These are phyloP conservation scores for Rhizopogon vinicolor DNA, from an alignment of 768 basidiomycete genomes.

Conservation along the genomic window DNA sequence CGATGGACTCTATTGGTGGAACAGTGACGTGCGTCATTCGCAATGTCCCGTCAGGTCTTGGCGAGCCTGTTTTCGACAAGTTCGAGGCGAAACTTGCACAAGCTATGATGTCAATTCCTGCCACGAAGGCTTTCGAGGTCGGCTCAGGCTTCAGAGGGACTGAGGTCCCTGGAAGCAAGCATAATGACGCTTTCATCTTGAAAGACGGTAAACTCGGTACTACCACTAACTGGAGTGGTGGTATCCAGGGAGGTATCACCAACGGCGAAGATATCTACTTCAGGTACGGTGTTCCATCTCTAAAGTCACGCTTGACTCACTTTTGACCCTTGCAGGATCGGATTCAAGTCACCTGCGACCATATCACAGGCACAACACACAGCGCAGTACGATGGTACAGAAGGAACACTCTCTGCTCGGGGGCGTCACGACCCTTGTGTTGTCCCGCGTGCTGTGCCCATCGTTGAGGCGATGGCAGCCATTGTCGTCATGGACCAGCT, in stretches of 20 bases:
- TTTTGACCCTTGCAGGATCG: constrained; percentile 54
- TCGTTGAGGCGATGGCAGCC: constrained; percentile 97
- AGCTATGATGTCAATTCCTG: constrained; percentile 98
- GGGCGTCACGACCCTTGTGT: constrained; percentile 98
- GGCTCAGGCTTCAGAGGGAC: constrained; percentile 96
- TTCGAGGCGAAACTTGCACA: constrained; percentile 94
- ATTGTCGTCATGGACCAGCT: constrained; percentile 94
- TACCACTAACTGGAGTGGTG: constrained; percentile 92
- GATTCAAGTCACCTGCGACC: constrained; percentile 98
- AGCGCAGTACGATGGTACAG: constrained; percentile 89
- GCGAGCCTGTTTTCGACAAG: constrained; percentile 98
- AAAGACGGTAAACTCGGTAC: constrained; percentile 79
- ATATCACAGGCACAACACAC: constrained; percentile 91
- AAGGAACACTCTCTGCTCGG: constrained; percentile 82
- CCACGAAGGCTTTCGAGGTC: constrained; percentile 97
- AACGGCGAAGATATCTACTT: constrained; percentile 99
- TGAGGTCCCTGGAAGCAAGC: constrained; percentile 86
- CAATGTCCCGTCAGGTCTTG: constrained; percentile 83
- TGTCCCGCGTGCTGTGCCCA: constrained; percentile 94
- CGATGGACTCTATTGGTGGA: constrained; percentile 94
- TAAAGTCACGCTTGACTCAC: constrained; percentile 5
- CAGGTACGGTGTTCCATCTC: constrained; percentile 46
- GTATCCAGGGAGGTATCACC: constrained; percentile 95
- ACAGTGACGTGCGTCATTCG: constrained; percentile 96
- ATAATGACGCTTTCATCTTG: constrained; percentile 85